These are phyloP conservation scores for Emmonsia crescens DNA, from an alignment of 2,329 filamentous ascomycete species.

Conservation along the genomic window DNA sequence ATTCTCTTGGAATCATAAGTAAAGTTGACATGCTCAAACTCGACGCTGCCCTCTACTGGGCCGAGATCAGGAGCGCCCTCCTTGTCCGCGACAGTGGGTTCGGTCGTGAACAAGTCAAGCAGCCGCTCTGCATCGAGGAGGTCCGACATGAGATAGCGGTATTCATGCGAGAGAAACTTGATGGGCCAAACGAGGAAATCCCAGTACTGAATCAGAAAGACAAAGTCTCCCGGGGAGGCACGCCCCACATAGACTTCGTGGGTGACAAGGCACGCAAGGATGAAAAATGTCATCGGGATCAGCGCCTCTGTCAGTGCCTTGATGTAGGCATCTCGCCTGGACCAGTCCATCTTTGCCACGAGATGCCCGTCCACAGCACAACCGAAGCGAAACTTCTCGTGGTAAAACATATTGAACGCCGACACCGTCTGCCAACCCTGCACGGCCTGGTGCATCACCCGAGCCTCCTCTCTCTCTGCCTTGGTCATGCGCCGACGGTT, in stretches of 20 bases:
- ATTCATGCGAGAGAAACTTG: background rate
- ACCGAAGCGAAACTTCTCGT: background rate
- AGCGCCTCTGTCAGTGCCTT: background rate
- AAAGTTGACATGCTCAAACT: background rate
- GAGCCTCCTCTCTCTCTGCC: background rate
- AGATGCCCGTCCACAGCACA: background rate
- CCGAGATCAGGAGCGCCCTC: background rate
- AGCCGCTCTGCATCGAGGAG: background rate
- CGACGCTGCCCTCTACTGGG: background rate
- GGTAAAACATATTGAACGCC: background rate
- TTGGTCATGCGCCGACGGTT: background rate
- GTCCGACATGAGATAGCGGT: background rate
- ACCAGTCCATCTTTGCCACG: background rate
- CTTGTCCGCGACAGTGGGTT: background rate
- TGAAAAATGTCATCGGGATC: background rate
- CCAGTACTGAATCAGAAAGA: background rate
- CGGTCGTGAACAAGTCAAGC: background rate
- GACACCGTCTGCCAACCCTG: background rate
- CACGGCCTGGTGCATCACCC: background rate
- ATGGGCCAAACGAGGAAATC: background rate
- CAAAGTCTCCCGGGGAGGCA: background rate
- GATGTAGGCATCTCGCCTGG: background rate
- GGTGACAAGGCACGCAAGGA: background rate
- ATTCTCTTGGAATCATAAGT: background rate
- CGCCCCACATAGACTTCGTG: background rate